Percentiles rank a stretch among this genome's conserved stretches.
phyloP scores from a whole-genome alignment of 2,329 filamentous ascomycete species.

The Talaromyces sp. region DNA sequence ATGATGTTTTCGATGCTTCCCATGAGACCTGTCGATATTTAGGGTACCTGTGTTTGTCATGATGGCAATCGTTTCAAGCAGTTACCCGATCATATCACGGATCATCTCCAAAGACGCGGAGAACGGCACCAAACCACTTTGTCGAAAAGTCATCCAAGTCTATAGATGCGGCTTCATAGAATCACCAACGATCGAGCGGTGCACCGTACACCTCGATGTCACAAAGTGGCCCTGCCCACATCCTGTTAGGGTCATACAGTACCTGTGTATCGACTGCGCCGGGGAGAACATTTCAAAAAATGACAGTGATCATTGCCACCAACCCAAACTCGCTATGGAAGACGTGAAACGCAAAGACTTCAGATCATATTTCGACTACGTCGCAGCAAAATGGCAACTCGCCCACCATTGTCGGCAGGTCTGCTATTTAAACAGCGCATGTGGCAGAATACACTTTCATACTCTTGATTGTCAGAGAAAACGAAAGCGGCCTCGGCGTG shows the following conservation, averaged over 20 bases:
- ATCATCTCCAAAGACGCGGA: not conserved
- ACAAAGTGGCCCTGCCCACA: conserved; percentile 13
- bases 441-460: conserved; percentile 12
- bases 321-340: not conserved
- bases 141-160: conserved; percentile 12
- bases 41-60: no score
- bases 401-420: conserved; percentile 15
- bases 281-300: not conserved
- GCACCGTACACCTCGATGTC: conserved; percentile 9
- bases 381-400: conserved; percentile 9
- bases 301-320: not conserved
- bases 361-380: conserved; percentile 12
- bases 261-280: conserved; percentile 6
- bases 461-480: conserved; percentile 14
- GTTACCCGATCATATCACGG: not conserved
- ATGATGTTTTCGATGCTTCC: no score
- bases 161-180: conserved; percentile 12
- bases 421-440: conserved; percentile 6
- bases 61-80: not conserved
- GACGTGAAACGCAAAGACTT: not conserved
- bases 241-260: conserved; percentile 7
- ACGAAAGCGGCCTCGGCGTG: not conserved
- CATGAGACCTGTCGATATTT: not conserved
- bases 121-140: not conserved
- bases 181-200: conserved; percentile 6